Conservation (phyloP, 2,329 filamentous ascomycete genomes). For the Apiospora phragmitis region DNA sequence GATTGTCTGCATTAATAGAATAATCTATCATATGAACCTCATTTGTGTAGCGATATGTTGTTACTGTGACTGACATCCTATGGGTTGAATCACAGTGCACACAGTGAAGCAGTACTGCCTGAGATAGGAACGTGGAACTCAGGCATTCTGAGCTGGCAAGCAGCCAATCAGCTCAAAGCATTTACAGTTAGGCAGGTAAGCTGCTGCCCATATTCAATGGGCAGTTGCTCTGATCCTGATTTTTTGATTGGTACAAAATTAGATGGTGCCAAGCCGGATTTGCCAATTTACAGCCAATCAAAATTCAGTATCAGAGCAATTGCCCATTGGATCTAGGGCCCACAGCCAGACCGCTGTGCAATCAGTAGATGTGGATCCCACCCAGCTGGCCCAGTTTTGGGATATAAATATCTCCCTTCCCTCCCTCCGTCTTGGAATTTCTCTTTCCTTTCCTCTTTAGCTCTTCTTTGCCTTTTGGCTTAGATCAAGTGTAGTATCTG, state of each 20-base stretch:
- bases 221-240: no score
- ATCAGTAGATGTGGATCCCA: not conserved
- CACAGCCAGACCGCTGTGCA: not conserved
- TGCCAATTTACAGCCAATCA: not conserved
- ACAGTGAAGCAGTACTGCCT: not conserved
- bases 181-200: not conserved
- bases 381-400: not conserved
- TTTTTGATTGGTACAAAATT: not conserved
- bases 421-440: not conserved
- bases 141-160: not conserved
- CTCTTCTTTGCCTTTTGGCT: constrained; percentile 43
- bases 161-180: not conserved
- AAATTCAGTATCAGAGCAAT: not conserved
- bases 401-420: not conserved
- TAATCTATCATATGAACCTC: no score
- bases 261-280: no score
- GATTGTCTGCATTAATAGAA: no score
- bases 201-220: no score
- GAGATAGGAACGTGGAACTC: not conserved
- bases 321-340: not conserved
- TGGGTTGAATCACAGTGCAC: no score
- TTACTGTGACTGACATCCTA: not conserved
- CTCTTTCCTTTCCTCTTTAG: constrained; percentile 25
- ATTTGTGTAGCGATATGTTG: no score
- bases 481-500: constrained; percentile 94